phyloP scores from a whole-genome alignment of 768 basidiomycete genomes.

The Porpolomopsis calyptriformis region DNA sequence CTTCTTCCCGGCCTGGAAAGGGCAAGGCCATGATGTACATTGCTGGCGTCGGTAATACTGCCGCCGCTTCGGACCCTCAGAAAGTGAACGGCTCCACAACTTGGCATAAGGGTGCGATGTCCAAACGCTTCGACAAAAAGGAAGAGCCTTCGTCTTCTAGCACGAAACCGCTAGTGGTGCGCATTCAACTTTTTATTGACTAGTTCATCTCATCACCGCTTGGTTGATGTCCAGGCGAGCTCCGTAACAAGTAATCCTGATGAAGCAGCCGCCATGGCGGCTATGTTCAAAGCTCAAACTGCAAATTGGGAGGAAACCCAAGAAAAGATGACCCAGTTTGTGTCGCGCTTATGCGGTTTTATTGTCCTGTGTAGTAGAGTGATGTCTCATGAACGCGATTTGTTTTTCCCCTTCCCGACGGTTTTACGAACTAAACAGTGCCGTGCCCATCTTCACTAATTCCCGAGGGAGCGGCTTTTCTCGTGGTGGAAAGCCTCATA shows the following conservation, averaged over 20 bases:
- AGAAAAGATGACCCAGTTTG: conserved; percentile 99
- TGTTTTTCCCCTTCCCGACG: conserved; percentile 22
- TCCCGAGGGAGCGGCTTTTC: conserved; percentile 54
- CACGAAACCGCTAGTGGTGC: conserved; percentile 24
- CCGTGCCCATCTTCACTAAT: conserved; percentile 53
- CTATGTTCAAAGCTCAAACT: conserved; percentile 92
- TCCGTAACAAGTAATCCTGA: conserved; percentile 52
- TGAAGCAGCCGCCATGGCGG: conserved; percentile 93
- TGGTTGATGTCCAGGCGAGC: conserved; percentile 24
- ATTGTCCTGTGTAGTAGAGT: conserved; percentile 49
- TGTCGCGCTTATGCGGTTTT: conserved; percentile 51
- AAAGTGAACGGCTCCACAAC: conserved; percentile 23
- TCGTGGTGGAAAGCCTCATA: conserved; percentile 51
- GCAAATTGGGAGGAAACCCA: conserved; percentile 98
- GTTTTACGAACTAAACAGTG: conserved; percentile 35
- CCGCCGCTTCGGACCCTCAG: conserved; percentile 36
- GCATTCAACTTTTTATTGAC: conserved; percentile 11
- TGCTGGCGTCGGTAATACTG: conserved; percentile 31
- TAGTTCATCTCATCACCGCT: conserved; percentile 1
- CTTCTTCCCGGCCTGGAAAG: conserved; percentile 70
- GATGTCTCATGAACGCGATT: conserved; percentile 61
- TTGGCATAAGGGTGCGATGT: conserved; percentile 72
- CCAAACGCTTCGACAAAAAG: conserved; percentile 83
- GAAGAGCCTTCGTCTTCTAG: conserved; percentile 42
- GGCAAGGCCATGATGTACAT: conserved; percentile 75